Base-by-base conservation (phyloP, 2,329 filamentous ascomycete genomes). In the Paecilomyces variotii region DNA sequence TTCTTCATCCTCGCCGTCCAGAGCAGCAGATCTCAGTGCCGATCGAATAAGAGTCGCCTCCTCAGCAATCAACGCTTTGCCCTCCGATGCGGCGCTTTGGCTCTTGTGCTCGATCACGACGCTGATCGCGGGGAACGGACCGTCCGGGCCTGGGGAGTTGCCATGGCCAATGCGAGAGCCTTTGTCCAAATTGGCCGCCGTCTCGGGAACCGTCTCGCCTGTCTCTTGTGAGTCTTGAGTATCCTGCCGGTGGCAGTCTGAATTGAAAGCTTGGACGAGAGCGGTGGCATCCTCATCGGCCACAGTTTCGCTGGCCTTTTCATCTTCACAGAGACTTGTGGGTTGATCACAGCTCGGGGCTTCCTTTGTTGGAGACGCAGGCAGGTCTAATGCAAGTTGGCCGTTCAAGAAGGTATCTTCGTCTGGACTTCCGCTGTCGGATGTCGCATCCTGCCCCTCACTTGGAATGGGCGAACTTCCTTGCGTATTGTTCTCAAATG, bases 1-100 rank as follows among this genome's bases (percentile, higher is more conserved):
- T 45, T 67, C 72, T 7, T 71, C 69, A 63, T 77, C 74, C 11
- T 76, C 72, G 51, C 71, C 72, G 56, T 72, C 72, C 10, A 76
- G 62, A 27, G 70, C 71, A 61, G 72, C 56, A 35, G 62, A 72
- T 53, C 68, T 68, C 35, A 75, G 63, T 51, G 73, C 70, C 32
- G 74, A 73, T 58, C 72, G 69, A 4, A 74, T 70, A 28, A 74
- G 58, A 24, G 65, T 65, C 54, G 71, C 66, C 58, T 72, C 68
- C 58, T 67, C 65, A n/a, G 65, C 65, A 11, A 69, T 68, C 28
- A 70, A 51, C n/a, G 67, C 60, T 56, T 65, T 63, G 35, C 67
- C 65, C 19, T 64, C 59, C 24, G 64, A 64, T 6, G 63, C 58
- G 28, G 59, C 45, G 56, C 50, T 35, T 59, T 57, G 9, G 58